Base-by-base conservation (phyloP, 2,329 filamentous ascomycete species). In the Cylindrodendrum hubeiense region DNA sequence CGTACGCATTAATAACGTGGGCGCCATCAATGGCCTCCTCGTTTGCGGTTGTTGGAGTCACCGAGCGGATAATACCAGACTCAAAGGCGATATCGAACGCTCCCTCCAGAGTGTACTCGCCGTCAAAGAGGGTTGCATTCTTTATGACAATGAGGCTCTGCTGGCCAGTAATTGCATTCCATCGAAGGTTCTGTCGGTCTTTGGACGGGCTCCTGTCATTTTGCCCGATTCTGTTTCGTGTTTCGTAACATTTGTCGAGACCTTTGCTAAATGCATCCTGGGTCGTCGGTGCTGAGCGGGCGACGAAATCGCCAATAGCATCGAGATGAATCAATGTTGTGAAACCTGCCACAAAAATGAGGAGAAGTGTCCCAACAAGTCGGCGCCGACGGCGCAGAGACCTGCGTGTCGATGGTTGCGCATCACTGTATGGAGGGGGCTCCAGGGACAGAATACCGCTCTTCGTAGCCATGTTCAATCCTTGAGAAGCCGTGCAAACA, bases 81-180 rank as follows among this genome's bases (percentile, higher is more conserved):
- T 59, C 55, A 24, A 59, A 51, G 34, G 39, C 1, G 5, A 59
- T 59, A 21, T 59, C 55, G 9, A 59, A 39, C 3, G 46, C 24
- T 8, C 55, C 46, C 24, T 49, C 12, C 2, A 41, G 30, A n/a
- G 37, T 50, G 1, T 28, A 26, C 7, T 59, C 17, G 7, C 55
- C 55, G n/a, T 59, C 55, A 41, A 59, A 59, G 2, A 59, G 30
- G 19, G 46, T 59, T 8, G 46, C 44, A 30, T 59, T 59, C 4
- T 41, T 43, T 8, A 59, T 50, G n/a, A 59, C 33, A 5, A 28
- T 22, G n/a, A 22, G 46, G 9, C 5, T 12, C 19, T 41, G 24
- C 24, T 59, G 44, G 4, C 55, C 44, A 4, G 24, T 51, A 7
- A 41, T 13, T 13, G 33, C 9, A n/a, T 51, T 41, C 44, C 55